Evolutionary conservation across 2,329 filamentous ascomycete genomes (phyloP), one percentile per base, ranked within the genome.

Genomic region (Ophiostoma sp.): DNA sequence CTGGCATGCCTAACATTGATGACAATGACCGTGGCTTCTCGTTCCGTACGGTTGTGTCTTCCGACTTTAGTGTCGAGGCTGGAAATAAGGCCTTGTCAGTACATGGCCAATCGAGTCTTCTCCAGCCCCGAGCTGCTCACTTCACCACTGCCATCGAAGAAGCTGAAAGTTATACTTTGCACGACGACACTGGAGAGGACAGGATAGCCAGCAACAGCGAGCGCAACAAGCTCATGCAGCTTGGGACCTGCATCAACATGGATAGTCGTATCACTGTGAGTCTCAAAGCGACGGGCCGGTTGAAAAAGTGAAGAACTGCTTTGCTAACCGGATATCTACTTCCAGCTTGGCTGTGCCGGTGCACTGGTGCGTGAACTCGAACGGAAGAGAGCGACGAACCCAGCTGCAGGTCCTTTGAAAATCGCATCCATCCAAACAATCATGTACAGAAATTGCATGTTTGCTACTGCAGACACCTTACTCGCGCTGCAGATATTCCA

Each of bases 401-500:
- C 36, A 4, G 23, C 64, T 15, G 15, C 23, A n/a, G 15, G 39
- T 11, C 79, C 86, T 60, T 91, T 91, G 74, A 83, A 82, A 7
- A 82, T 96, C 35, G 82, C 79, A 33, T 84, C 82, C 0, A 79
- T 97, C 13, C 85, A 91, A 75, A 94, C 92, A 87, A 93, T 96
- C 78, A 89, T 85, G 41, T 81, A 97, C 33, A 78, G 79, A 52
- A 77, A 83, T 69, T 81, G 81, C 68, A 92, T 94, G 88, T 92
- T 95, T 75, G 83, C 97, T 74, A 95, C 92, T 74, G 81, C 86
- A 2, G 93, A 97, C 76, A 91, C 94, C 0, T 81, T 98, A 60
- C 80, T 87, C 17, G 93, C 93, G 1, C 84, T 99, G 10, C 94
- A 97, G 75, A 92, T 99, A 36, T 83, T 97, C 35, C 89, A 90